Base-by-base conservation (phyloP, 148 eudicot species). In the Chenopodium formosanum region DNA sequence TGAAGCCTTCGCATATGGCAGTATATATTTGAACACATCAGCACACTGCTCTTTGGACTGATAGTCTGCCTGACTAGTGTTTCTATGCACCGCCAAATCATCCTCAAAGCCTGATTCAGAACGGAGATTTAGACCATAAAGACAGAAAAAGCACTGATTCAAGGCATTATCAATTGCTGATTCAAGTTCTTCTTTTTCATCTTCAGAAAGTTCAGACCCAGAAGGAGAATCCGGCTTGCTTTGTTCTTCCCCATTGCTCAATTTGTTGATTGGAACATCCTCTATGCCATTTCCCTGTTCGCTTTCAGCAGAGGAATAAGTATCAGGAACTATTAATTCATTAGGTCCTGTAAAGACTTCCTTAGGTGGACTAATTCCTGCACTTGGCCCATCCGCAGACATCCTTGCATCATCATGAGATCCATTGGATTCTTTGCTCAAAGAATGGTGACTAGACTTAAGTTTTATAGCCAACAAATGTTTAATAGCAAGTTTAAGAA, bases 21-120 rank as follows among this genome's bases (percentile, higher is more conserved):
- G 89, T 84, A 96, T 92, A 83, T 96, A 96, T 84, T 90, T 92
- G 85, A 96, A 96, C 73, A 96, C 99, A 84, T 96, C 98, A 81
- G 98, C 98, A 87, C 99, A 96, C 87, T 96, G 99, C 87, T 96
- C 99, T 83, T 94, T 96, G 16, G 98, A 91, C 90, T 96, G 99
- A 85, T 96, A 96, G 84, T 96, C 97, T 74, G 94, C 95, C 71
- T 90, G 93, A 84, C 94, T 90, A 73, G 98, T 90, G 82, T 96
- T 96, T 88, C 87, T 92, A 85, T 96, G 99, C 82, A 81, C 81
- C 66, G 87, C 89, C 67, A 96, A 81, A 81, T 96, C 99, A 67
- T 94, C 98, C 86, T 96, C 97, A 76, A 88, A 90, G 52, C 89
- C 87, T 52, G 98, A 89, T 85, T 96, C 99, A 16, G 94, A 91